Evolutionary conservation across 2,329 filamentous ascomycete species (phyloP).

Genomic region (Xylaria sp.): DNA sequence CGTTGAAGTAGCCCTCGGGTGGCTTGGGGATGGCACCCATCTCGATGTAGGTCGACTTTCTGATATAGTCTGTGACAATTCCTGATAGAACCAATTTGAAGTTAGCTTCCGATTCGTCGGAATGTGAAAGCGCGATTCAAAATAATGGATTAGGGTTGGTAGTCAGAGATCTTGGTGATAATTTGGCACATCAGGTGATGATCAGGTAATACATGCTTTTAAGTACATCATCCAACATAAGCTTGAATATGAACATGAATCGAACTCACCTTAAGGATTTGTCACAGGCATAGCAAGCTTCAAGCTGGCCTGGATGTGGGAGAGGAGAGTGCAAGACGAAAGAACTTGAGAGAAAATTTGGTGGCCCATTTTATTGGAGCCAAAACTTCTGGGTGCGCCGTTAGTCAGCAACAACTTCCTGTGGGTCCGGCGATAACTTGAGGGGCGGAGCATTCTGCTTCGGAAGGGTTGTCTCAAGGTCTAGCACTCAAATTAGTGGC

Average conservation of each 20-base stretch:
- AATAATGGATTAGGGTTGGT: slow-evolving; percentile 42
- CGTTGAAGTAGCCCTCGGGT: slow-evolving; percentile 74
- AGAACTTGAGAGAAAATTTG: slow-evolving; percentile 8
- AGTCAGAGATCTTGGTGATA: slow-evolving; percentile 80
- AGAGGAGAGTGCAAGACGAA: neutral
- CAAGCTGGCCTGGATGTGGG: slow-evolving; percentile 20
- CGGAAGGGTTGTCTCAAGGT: too few relatives aligned
- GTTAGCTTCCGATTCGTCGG: slow-evolving; percentile 27
- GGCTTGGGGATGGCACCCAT: slow-evolving; percentile 57
- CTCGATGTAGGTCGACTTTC: slow-evolving; percentile 9
- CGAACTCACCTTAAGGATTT: slow-evolving; percentile 17
- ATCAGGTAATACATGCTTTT: slow-evolving; percentile 70
- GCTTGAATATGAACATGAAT: neutral
- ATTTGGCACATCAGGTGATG: slow-evolving; percentile 63
- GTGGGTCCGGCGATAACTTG: neutral
- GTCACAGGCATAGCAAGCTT: slow-evolving; percentile 1
- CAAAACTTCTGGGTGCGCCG: neutral
- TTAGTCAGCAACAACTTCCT: slow-evolving; percentile 19
- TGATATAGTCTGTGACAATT: neutral
- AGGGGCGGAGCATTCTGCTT: too few relatives aligned
- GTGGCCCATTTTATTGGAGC: slow-evolving; percentile 23
- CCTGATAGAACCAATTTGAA: slow-evolving; percentile 9
- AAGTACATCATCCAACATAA: slow-evolving; percentile 64
- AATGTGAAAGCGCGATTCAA: slow-evolving; percentile 18
- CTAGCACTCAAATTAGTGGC: too few relatives aligned